Evolutionary conservation across 1,284 basidiomycete species (phyloP), one percentile per base, ranked within the genome.

Genomic region (Puccinia hordei): DNA sequence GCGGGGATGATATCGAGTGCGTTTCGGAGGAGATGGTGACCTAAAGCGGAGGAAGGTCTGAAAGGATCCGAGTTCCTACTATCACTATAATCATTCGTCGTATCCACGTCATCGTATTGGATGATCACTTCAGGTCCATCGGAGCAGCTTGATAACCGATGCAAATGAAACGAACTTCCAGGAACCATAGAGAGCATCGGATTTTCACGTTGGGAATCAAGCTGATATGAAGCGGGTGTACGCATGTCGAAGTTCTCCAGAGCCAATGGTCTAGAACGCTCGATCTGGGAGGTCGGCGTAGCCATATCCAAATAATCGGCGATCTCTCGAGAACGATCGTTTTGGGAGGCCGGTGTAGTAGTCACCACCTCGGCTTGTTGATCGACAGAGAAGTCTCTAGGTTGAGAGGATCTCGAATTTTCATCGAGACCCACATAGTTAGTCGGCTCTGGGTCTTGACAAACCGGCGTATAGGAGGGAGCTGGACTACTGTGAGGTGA

Each of bases 81-180:
- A 41, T 77, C 75, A n/a, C 63, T 77, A 35, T 66, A 77, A 57
- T 77, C 75, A 44, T 77, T 77, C 2, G 75, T 77, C 9, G 75
- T 77, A 30, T 77, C 75, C 1, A 77, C 27, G 35, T 77, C 75
- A 35, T 77, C 75, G 38, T 77, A 77, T 49, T 77, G 75, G n/a
- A 77, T 24, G 35, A 77, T 35, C 4, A 66, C 3, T 38, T 77
- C 75, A 9, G 75, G 63, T 1, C 38, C 63, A 19, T 65, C 61
- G 27, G 68, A 71, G 22, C 46, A 51, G 27, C 3, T 12, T 30
- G 53, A 73, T n/a, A n/a, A n/a, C n/a, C n/a, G n/a, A n/a, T n/a
- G n/a, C n/a, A n/a, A n/a, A n/a, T n/a, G n/a, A n/a, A n/a, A n/a
- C n/a, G n/a, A n/a, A n/a, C n/a, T n/a, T 12, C 53, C 57, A 15